phyloP scores from a whole-genome alignment of 306 rosid genomes.

The Vigna mungo region DNA sequence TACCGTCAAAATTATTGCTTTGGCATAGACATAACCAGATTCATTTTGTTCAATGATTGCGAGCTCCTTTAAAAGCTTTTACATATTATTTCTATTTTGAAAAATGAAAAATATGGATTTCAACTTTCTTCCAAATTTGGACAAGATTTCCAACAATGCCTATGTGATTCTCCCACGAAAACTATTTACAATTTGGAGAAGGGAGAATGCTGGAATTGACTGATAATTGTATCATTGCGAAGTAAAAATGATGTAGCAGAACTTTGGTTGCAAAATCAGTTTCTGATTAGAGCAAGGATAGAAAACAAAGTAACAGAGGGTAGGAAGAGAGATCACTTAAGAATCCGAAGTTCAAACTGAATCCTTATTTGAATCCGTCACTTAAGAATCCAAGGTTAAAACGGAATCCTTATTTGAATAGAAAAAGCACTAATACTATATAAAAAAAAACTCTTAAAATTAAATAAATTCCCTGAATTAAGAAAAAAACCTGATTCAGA shows the following conservation, averaged over 20 bases:
- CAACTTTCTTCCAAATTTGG: conserved; percentile 20
- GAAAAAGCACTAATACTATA: neutral
- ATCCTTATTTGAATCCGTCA: neutral
- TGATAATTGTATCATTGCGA: neutral
- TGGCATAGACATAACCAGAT: neutral
- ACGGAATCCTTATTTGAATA: neutral
- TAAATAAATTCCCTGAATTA: neutral
- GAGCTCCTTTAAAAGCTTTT: neutral
- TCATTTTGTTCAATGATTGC: conserved; percentile 15
- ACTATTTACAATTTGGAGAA: neutral
- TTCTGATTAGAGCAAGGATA: conserved; percentile 11
- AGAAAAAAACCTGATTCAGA: neutral
- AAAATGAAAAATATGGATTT: conserved; percentile 9
- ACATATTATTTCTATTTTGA: neutral
- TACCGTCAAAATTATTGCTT: conserved; percentile 22
- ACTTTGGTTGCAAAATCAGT: neutral
- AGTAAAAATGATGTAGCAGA: conserved; percentile 19
- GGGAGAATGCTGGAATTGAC: neutral
- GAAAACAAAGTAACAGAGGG: conserved; percentile 6
- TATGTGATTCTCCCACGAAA: neutral
- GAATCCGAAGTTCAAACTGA: conserved; percentile 16
- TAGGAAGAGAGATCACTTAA: conserved; percentile 7
- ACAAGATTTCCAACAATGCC: neutral
- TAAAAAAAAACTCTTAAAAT: neutral
- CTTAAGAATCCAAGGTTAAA: conserved; percentile 4